Conservation (phyloP, 2,329 filamentous ascomycete species). For the Botryotinia convoluta region DNA sequence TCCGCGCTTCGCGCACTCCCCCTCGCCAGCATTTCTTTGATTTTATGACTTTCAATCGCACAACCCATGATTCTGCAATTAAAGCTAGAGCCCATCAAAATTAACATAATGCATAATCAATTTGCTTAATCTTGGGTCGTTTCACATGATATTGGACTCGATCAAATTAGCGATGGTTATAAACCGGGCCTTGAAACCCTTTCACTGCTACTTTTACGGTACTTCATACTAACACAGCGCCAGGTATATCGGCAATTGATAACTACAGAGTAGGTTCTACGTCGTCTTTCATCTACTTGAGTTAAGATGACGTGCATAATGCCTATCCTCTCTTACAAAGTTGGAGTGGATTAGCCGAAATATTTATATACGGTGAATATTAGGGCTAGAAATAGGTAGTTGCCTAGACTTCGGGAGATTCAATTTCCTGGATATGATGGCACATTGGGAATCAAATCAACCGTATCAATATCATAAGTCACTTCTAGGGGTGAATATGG, state of each 20-base stretch:
- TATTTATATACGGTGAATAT: not conserved
- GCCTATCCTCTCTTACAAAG: not conserved
- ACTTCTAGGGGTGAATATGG: not conserved
- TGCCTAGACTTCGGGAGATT: not conserved
- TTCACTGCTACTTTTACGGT: too few relatives aligned
- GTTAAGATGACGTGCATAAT: not conserved
- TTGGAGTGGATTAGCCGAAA: not conserved
- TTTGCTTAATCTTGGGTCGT: too few relatives aligned
- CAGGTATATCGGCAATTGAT: not conserved
- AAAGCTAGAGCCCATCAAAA: too few relatives aligned
- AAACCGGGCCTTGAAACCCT: too few relatives aligned
- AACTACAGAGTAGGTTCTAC: fast-evolving
- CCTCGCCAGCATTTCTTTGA: too few relatives aligned
- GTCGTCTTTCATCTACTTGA: not conserved
- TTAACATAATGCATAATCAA: too few relatives aligned
- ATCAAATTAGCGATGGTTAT: too few relatives aligned
- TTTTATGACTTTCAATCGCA: too few relatives aligned
- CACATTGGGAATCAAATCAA: not conserved
- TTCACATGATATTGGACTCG: too few relatives aligned
- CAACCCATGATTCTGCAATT: too few relatives aligned
- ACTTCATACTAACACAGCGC: too few relatives aligned
- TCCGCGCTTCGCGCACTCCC: too few relatives aligned
- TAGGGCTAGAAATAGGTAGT: not conserved
- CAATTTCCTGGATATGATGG: not conserved
- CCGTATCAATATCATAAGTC: not conserved